A percentile compares a stretch with the other conserved stretches of the same genome.
phyloP scores from a whole-genome alignment of 2,329 filamentous ascomycete species.

The Dothiorella sarmentorum region DNA sequence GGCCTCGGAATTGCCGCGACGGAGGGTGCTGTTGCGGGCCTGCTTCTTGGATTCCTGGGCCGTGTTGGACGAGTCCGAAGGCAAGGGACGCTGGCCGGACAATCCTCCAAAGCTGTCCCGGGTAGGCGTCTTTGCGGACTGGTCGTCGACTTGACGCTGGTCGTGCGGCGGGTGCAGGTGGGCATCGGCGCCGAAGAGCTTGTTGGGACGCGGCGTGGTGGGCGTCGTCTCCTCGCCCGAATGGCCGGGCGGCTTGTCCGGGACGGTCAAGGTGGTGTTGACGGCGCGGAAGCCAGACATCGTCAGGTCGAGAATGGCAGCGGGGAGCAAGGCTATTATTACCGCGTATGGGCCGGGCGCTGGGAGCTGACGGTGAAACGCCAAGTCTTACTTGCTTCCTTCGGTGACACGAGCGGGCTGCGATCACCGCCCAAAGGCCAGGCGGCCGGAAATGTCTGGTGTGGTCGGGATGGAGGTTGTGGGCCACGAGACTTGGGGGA shows the following conservation, averaged over 20 bases:
- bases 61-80: constrained; percentile 41
- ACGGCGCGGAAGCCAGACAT: constrained; percentile 61
- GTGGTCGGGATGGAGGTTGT: constrained; percentile 2
- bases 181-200: constrained; percentile 40
- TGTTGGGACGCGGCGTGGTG: constrained; percentile 52
- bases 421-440: constrained; percentile 18
- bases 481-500: constrained; percentile 11
- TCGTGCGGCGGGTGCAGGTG: constrained; percentile 30
- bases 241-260: constrained; percentile 40
- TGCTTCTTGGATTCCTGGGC: constrained; percentile 50
- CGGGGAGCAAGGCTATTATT: constrained; percentile 19
- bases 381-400: constrained; percentile 19
- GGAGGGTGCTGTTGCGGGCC: constrained; percentile 5
- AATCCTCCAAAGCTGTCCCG: constrained; percentile 51
- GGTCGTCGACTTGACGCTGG: constrained; percentile 34
- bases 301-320: constrained; percentile 16
- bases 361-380: constrained; percentile 20
- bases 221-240: constrained; percentile 54
- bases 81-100: constrained; percentile 46
- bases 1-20: constrained; percentile 11
- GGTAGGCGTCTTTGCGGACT: constrained; percentile 59
- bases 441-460: constrained; percentile 17
- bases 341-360: constrained; percentile 13
- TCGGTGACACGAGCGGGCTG: constrained; percentile 18
- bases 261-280: constrained; percentile 52